Evolutionary conservation across 257 asterid species (phyloP), one percentile per base, ranked within the genome.

Genomic region (Thymus quinquecostatus): DNA sequence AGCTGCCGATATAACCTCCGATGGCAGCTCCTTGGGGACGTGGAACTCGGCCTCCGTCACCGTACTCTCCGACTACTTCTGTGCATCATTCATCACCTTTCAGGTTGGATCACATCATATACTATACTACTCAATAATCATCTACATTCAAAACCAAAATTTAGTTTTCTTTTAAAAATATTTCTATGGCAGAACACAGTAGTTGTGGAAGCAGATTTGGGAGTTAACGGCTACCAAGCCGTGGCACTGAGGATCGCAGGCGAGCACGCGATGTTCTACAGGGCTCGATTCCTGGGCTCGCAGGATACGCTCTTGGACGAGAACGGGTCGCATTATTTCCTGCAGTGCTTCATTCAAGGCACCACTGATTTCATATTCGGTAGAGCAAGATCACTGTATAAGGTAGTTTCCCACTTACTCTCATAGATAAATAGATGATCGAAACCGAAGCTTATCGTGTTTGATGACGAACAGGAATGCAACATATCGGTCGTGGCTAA

Each of bases 241-340:
- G 98, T 89, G 76, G 97, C 97, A 3, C 59, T 89, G 66, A 80
- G 92, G 78, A 77, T 91, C 61, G 64, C 75, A 0, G 94, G 96
- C 0, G 95, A 94, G 28, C 85, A 77, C 30, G 89, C 98, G 3
- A 55, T 88, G 86, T 86, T 94, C 9, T 79, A 91, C 75, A 84
- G 51, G 33, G 92, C 62, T 6, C 78, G 91, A 2, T 85, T 91
- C 28, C 82, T 94, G 48, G 98, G 98, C 12, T 84, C 90, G 4
- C 97, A 94, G 44, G 97, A 94, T 6, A 86, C 98, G 0, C 92
- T 94, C 2, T 69, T 86, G 50, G 98, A 94, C 33, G 88, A 87
- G 6, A 21, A 6, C 0, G 97, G 98, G 3, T 36, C 82, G 0
- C 98, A 94, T 27, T 94, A 80, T 33, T 91, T 80, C 66, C 86